Evolutionary conservation across 495 filamentous ascomycete species (phyloP).

Genomic region (Amniculicola lignicola): DNA sequence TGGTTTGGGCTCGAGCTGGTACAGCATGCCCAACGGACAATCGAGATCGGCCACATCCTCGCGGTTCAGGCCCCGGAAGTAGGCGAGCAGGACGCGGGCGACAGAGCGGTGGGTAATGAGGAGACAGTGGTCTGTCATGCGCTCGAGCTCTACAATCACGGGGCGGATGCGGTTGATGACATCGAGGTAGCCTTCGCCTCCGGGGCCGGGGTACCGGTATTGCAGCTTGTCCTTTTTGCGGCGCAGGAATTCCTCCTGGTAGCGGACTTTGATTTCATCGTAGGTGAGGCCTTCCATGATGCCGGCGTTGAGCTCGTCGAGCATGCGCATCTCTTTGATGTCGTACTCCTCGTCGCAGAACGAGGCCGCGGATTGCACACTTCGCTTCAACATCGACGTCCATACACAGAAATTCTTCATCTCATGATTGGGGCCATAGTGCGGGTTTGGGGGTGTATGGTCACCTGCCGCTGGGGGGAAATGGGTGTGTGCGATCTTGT

Average conservation of each 20-base stretch:
- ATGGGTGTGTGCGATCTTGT: conserved; percentile 63
- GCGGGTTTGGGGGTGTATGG: conserved; percentile 89
- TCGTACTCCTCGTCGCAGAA: conserved; percentile 98
- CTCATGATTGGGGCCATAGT: conserved; percentile 57
- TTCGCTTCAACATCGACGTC: conserved; percentile 93
- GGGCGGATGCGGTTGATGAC: conserved; percentile 93
- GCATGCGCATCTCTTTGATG: conserved; percentile 95
- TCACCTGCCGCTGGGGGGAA: conserved; percentile 86
- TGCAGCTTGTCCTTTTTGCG: conserved; percentile 79
- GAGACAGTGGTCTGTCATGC: conserved; percentile 91
- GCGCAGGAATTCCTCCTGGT: conserved; percentile 71
- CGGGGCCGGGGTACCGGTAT: conserved; percentile 91
- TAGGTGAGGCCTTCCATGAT: conserved; percentile 94
- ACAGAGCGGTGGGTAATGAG: conserved; percentile 88
- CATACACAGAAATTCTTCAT: conserved; percentile 94
- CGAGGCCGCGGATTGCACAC: conserved; percentile 75
- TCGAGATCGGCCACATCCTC: conserved; percentile 91
- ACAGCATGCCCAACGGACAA: conserved; percentile 86
- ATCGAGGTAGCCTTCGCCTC: conserved; percentile 93
- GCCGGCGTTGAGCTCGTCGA: conserved; percentile 92
- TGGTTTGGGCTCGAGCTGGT: conserved; percentile 92
- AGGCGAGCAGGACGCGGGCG: conserved; percentile 86
- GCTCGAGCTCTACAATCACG: conserved; percentile 94
- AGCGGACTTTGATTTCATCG: conserved; percentile 71
- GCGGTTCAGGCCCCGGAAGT: conserved; percentile 86